These are phyloP conservation scores for Aspergillus viridinutans DNA, from an alignment of 2,329 filamentous ascomycete genomes.

Conservation along the genomic window DNA sequence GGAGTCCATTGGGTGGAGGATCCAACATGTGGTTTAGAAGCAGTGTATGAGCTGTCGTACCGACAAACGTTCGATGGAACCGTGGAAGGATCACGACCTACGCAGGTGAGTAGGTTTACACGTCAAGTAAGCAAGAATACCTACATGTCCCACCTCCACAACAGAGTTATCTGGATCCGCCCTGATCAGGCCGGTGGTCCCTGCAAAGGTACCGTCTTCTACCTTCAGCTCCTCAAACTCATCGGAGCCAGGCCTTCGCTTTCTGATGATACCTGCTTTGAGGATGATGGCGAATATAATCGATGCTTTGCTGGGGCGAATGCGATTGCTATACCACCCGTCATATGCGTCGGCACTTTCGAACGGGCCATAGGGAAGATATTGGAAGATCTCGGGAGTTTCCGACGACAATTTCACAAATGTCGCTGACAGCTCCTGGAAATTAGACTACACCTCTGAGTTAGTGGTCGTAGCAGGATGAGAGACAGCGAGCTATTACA, in stretches of 20 bases:
- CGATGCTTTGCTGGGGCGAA: not conserved
- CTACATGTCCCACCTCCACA: not conserved
- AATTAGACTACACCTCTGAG: not conserved
- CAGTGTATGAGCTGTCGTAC: no score
- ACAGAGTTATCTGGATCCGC: not conserved
- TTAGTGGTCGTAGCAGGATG: not conserved
- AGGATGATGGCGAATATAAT: not conserved
- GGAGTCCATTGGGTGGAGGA: no score
- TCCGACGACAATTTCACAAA: not conserved
- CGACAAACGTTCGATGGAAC: no score
- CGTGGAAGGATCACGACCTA: no score
- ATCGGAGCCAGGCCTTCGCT: not conserved
- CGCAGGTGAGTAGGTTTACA: no score
- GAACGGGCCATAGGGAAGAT: not conserved
- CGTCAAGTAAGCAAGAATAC: not conserved
- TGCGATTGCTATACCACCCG: not conserved
- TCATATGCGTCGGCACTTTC: not conserved
- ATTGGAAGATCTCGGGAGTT: not conserved
- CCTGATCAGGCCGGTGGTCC: not conserved
- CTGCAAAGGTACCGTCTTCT: not conserved
- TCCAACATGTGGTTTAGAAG: slow-evolving; percentile 25
- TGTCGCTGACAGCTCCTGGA: not conserved
- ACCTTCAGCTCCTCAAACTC: not conserved
- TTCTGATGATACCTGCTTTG: not conserved
- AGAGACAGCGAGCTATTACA: not conserved